Conservation (phyloP, 129 eudicot species). For the Scalesia atractyloides region DNA sequence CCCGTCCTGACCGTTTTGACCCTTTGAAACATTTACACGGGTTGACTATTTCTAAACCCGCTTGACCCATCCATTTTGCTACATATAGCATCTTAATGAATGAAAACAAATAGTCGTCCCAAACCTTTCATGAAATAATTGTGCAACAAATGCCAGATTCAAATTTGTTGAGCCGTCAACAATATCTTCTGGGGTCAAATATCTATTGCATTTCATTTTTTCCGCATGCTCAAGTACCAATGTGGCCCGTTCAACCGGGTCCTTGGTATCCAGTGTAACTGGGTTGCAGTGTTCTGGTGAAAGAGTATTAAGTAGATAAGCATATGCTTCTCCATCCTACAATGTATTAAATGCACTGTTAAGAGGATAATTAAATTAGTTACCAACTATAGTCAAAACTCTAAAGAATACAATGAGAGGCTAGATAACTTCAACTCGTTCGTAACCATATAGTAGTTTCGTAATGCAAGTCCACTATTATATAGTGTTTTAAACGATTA, state of each 20-base stretch:
- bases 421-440: too few relatives aligned
- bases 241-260: conserved; percentile 76
- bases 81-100: neutral
- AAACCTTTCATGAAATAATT: conserved; percentile 87
- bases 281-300: conserved; percentile 94
- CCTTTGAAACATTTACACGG: neutral
- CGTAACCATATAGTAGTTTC: too few relatives aligned
- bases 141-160: conserved; percentile 93
- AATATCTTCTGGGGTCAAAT: conserved; percentile 73
- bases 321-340: conserved; percentile 96
- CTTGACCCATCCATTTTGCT: conserved; percentile 1
- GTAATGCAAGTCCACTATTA: too few relatives aligned
- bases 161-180: conserved; percentile 83
- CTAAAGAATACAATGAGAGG: too few relatives aligned
- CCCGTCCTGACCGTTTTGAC: neutral
- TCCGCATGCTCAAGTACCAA: conserved; percentile 96
- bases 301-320: conserved; percentile 95
- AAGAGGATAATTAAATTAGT: neutral
- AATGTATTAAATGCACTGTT: conserved; percentile 20
- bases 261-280: conserved; percentile 71
- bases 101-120: conserved; percentile 7
- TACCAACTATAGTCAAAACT: neutral
- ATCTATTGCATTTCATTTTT: conserved; percentile 91
- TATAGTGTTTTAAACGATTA: too few relatives aligned
- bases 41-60: neutral